These are phyloP conservation scores for Coffea humblotiana DNA, from an alignment of 305 asterid species.

Conservation along the genomic window DNA sequence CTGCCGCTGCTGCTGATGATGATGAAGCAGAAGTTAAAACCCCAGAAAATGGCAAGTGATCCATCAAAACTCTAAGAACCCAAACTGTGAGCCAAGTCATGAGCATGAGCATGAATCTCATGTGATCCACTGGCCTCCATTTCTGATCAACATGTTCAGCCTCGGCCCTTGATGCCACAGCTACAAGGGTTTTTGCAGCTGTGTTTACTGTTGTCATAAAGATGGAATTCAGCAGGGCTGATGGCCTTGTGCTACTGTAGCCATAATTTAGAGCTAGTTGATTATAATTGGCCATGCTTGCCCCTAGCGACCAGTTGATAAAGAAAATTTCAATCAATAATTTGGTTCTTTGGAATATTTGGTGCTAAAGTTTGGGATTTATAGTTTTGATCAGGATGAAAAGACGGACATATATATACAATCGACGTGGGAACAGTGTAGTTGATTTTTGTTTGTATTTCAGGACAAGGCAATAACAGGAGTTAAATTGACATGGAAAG, in stretches of 20 bases:
- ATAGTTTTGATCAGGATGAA: neutral
- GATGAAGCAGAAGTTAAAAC: neutral
- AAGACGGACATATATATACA: neutral
- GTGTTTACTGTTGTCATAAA: slow-evolving; percentile 34
- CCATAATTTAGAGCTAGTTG: slow-evolving; percentile 25
- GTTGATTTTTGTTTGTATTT: too few species aligned
- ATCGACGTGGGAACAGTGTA: neutral
- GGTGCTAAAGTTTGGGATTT: neutral
- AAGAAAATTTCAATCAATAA: neutral
- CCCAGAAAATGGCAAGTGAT: slow-evolving; percentile 24
- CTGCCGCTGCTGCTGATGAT: neutral
- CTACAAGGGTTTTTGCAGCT: slow-evolving; percentile 34
- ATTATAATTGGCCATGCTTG: slow-evolving; percentile 9
- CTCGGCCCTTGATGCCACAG: slow-evolving; percentile 27
- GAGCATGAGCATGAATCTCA: slow-evolving; percentile 32
- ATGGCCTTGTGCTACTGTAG: slow-evolving; percentile 23
- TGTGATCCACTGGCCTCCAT: slow-evolving; percentile 30
- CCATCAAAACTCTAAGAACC: slow-evolving; percentile 34
- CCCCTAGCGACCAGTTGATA: neutral
- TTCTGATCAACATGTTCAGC: slow-evolving; percentile 7
- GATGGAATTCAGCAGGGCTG: slow-evolving; percentile 31
- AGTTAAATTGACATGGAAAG: too few species aligned
- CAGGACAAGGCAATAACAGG: too few species aligned
- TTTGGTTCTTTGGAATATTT: neutral
- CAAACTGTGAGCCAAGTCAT: slow-evolving; percentile 33